phyloP scores from a whole-genome alignment of 805 yeast species.

The Cyberlindnera saturnus region DNA sequence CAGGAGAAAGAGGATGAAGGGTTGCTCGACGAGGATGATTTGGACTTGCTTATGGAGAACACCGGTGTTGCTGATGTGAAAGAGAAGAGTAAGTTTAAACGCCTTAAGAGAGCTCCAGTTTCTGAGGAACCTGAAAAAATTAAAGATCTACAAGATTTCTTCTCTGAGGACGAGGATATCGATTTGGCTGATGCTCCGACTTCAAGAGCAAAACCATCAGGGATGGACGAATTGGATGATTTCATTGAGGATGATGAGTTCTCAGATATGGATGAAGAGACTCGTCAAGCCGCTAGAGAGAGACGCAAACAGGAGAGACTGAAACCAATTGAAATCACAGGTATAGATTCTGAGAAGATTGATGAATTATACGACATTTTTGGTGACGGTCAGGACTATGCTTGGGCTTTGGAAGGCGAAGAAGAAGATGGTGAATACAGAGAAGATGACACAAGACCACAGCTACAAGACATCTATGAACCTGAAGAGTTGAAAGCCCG shows the following conservation, averaged over 20 bases:
- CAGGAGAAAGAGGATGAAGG: constrained; percentile 45
- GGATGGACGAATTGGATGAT: constrained; percentile 85
- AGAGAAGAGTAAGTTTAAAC: constrained; percentile 54
- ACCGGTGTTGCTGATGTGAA: constrained; percentile 52
- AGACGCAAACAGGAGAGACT: constrained; percentile 41
- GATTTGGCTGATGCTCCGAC: constrained; percentile 10
- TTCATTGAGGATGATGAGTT: constrained; percentile 97
- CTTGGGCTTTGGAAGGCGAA: constrained; percentile 96
- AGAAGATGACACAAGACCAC: constrained; percentile 37
- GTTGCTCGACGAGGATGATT: constrained; percentile 89
- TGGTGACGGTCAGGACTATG: constrained; percentile 96
- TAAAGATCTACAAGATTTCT: constrained; percentile 31
- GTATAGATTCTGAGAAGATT: constrained; percentile 79
- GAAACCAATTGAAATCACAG: constrained; percentile 51
- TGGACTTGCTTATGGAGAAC: constrained; percentile 86
- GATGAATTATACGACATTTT: constrained; percentile 92
- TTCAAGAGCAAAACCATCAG: constrained; percentile 12
- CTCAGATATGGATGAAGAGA: constrained; percentile 76
- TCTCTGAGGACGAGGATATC: constrained; percentile 35
- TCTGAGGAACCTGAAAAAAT: constrained; percentile 35
- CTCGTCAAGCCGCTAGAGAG: constrained; percentile 41
- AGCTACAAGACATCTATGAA: constrained; percentile 88
- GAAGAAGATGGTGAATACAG: constrained; percentile 40
- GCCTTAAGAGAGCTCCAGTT: constrained; percentile 71
- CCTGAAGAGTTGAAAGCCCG: constrained; percentile 87